Base-by-base conservation (phyloP, 345 rosid genomes). In the Boechera stricta region DNA sequence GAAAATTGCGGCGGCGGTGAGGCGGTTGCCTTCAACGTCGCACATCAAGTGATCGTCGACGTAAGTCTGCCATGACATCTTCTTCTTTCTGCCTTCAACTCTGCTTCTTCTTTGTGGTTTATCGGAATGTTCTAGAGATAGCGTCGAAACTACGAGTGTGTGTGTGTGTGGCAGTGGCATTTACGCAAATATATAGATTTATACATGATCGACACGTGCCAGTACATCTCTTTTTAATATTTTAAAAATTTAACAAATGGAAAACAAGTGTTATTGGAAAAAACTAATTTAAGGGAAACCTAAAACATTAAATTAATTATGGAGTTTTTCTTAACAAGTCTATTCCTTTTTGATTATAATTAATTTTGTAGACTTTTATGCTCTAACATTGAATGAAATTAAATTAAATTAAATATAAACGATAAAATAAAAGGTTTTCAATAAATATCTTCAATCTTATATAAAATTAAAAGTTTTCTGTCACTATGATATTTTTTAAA, bases 41-140 rank as follows among this genome's bases (percentile, higher is more conserved):
- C 93, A 88, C 97, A 91, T 91, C 77, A 91, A 87, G 75, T 92
- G 96, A 4, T 92, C 97, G 33, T 92, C 95, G 6, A 92, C 90
- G 82, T 89, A 91, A 24, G 91, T 80, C 79, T 91, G 97, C 97
- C 97, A 90, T 89, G 97, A 92, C 97, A 92, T 92, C 74, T 77
- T 84, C 10, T 10, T 18, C 52, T 52, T 44, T 12, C 66, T 55
- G 44, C 18, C 38, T 7, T 28, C 31, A 7, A 39, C 69, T 71
- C 38, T 64, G 59, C 48, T 56, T 47, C 12, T 79, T 32, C 45
- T 48, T 32, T 70, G 79, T 49, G 74, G 74, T 55, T 49, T 4
- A 64, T 71, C 12, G 56, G 72, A 36, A 33, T 71, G 80, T 72
- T 60, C 45, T 59, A 45, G 72, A 70, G 78, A 61, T 71, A 62